Percentiles rank a stretch among this genome's conserved stretches.
Evolutionary conservation across 192 early-diverging fungal species (phyloP).

Genomic region (Backusella macrospora): DNA sequence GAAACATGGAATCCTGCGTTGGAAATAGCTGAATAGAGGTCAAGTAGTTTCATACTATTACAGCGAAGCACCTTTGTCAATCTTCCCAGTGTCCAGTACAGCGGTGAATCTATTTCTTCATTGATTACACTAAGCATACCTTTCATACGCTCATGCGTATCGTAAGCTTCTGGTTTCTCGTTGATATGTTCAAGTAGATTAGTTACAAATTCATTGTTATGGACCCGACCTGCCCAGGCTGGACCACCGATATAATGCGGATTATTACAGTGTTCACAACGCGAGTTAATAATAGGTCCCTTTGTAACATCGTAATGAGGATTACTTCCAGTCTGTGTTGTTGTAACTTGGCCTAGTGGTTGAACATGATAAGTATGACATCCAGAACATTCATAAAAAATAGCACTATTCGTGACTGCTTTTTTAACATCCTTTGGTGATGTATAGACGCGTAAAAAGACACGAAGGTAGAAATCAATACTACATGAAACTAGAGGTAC

Average conservation of each 20-base stretch:
- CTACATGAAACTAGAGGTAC: constrained; percentile 88
- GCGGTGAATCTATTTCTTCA: constrained; percentile 76
- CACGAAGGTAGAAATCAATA: constrained; percentile 97
- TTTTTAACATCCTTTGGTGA: constrained; percentile 76
- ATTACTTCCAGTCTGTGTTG: constrained; percentile 51
- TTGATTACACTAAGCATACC: constrained; percentile 93
- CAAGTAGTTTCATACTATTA: constrained; percentile 69
- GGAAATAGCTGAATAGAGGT: constrained; percentile 82
- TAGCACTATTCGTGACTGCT: constrained; percentile 74
- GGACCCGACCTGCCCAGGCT: constrained; percentile 82
- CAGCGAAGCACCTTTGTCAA: constrained; percentile 75
- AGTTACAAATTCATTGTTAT: constrained; percentile 82
- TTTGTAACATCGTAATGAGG: constrained; percentile 65
- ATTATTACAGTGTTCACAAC: constrained; percentile 78
- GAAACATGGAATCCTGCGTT: constrained; percentile 90
- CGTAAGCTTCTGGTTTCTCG: constrained; percentile 59
- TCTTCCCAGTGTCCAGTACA: constrained; percentile 78
- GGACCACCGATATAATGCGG: constrained; percentile 89
- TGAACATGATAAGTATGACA: constrained; percentile 79
- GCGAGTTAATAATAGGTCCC: constrained; percentile 62
- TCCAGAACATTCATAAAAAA: constrained; percentile 85
- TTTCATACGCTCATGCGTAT: constrained; percentile 83
- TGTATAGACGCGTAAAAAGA: constrained; percentile 90
- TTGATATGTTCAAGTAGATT: constrained; percentile 79
- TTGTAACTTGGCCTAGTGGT: constrained; percentile 66